These are phyloP conservation scores for Venturia oleaginea DNA, from an alignment of 2,329 filamentous ascomycete species.

Conservation along the genomic window DNA sequence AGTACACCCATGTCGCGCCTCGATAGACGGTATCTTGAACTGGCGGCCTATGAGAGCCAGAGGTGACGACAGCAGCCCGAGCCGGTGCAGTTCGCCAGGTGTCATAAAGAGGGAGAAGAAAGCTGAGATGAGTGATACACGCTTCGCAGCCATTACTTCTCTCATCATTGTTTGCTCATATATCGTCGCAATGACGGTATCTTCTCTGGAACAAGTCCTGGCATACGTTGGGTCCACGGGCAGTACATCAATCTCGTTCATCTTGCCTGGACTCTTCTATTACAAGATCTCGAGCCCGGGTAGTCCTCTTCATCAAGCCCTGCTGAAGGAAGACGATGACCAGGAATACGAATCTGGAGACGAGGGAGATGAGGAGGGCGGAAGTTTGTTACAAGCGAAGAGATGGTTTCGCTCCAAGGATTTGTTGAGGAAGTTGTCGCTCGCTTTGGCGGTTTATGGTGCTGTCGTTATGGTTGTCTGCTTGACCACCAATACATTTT, in stretches of 20 bases:
- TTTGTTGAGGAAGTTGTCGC: constrained; percentile 60
- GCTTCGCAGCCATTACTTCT: constrained; percentile 85
- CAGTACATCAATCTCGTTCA: constrained; percentile 92
- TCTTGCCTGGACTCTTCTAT: constrained; percentile 91
- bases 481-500: constrained; percentile 75
- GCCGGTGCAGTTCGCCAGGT: constrained; percentile 21
- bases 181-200: constrained; percentile 81
- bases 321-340: constrained; percentile 87
- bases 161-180: constrained; percentile 78
- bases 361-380: constrained; percentile 44
- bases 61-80: constrained; percentile 19
- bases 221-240: constrained; percentile 94
- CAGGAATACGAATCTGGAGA: constrained; percentile 68
- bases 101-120: constrained; percentile 11
- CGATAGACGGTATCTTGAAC: constrained; percentile 83
- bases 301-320: constrained; percentile 72
- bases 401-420: constrained; percentile 40
- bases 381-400: constrained; percentile 28
- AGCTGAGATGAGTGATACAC: constrained; percentile 67
- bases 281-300: constrained; percentile 95
- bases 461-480: constrained; percentile 83
- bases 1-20: constrained; percentile 92
- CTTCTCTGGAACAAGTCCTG: constrained; percentile 78
- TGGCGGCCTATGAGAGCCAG: constrained; percentile 58
- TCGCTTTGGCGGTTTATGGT: constrained; percentile 75